A percentile compares a stretch with the other conserved stretches of the same genome.
Evolutionary conservation across 2,329 filamentous ascomycete species (phyloP).

Genomic region (Zasmidium cellare): DNA sequence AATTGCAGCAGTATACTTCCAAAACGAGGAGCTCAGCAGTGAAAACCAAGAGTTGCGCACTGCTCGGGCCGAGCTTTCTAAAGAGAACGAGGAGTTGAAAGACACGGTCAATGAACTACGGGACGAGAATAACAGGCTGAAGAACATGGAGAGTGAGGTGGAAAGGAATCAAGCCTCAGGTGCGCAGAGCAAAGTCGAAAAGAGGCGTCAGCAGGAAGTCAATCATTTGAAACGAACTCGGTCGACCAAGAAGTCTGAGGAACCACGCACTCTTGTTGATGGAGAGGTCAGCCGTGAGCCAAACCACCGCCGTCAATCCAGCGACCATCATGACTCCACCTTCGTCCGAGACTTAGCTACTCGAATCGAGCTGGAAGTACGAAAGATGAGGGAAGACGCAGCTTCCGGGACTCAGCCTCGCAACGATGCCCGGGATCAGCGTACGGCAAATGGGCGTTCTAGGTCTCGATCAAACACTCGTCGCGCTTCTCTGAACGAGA

Average conservation of each 20-base stretch:
- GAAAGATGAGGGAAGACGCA: slow-evolving; percentile 24
- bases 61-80: slow-evolving; percentile 60
- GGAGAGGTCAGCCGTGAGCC: not conserved
- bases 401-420: slow-evolving; percentile 1
- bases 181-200: not conserved
- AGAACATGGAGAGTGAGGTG: slow-evolving; percentile 27
- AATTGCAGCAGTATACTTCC: slow-evolving; percentile 60
- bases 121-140: slow-evolving; percentile 42
- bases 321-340: slow-evolving; percentile 20
- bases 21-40: slow-evolving; percentile 51
- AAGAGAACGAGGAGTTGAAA: slow-evolving; percentile 75
- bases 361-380: slow-evolving; percentile 32
- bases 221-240: not conserved
- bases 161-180: not conserved
- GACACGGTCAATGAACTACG: slow-evolving; percentile 40
- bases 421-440: not conserved
- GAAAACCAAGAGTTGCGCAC: slow-evolving; percentile 58
- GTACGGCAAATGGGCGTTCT: not conserved
- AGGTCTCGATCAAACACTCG: not conserved
- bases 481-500: not conserved
- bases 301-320: not conserved
- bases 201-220: not conserved
- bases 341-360: slow-evolving; percentile 23
- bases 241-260: not conserved
- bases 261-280: not conserved